Evolutionary conservation across 192 early-diverging fungal species (phyloP), one percentile per base, ranked within the genome.

Genomic region (Pecoramyces ruminantium): DNA sequence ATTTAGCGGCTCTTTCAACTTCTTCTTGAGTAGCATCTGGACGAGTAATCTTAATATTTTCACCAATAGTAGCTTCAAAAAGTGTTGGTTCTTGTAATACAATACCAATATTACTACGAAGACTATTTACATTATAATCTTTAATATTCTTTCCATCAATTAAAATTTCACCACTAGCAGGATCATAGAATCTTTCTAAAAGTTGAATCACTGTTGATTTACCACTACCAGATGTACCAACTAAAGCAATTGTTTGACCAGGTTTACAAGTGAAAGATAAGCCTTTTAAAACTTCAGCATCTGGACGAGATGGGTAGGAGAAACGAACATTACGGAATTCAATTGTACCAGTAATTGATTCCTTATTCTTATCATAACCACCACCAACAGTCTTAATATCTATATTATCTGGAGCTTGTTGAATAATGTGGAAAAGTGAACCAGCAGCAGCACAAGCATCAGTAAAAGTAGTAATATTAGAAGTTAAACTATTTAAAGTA

Each of bases 151-250:
- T 83, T 27, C 92, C 90, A 82, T 95, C 94, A 28, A 94, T 79
- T 79, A 84, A 88, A 79, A 94, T 90, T 30, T 84, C 84, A 77
- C 94, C 94, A 27, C 82, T 80, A 6, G 77, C 81, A 15, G 92
- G 92, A 78, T 94, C 92, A 82, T 95, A 95, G 82, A 94, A 93
- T 79, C 94, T 88, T 85, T 94, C 93, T 27, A 95, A 51, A 13
- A 95, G 86, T 29, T 89, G 86, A 18, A 91, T 89, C 51, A 94
- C 89, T 6, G 93, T 94, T 2, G 93, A 93, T 81, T 95, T 94
- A 78, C 78, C 78, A 34, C 30, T 79, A 34, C 78, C 78, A n/a
- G 39, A 38, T 0, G 30, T 40, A 79, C 30, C 30, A 21, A 79
- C 78, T 34, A 79, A 40, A 79, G 30, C 78, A 79, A 79, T 79